These are phyloP conservation scores for Candida dajiaensis DNA, from an alignment of 805 yeast genomes.

Conservation along the genomic window DNA sequence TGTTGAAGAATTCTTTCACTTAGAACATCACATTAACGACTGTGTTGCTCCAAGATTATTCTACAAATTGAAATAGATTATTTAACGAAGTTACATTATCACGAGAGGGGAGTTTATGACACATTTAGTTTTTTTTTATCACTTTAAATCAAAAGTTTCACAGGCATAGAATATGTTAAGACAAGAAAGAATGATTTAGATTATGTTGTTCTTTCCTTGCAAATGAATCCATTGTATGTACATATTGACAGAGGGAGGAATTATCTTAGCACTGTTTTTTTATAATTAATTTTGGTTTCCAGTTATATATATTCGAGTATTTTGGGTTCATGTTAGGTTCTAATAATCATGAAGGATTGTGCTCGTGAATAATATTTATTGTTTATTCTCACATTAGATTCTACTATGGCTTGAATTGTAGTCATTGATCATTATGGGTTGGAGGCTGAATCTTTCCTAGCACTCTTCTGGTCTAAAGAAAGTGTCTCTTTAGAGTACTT, in stretches of 20 bases:
- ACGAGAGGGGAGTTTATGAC: not conserved
- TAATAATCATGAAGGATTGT: not conserved
- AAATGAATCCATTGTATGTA: not conserved
- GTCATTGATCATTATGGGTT: not conserved
- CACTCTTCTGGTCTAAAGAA: too few relatives aligned
- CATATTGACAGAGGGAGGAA: not conserved
- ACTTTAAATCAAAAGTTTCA: not conserved
- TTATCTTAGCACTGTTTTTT: not conserved
- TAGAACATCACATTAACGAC: conserved; percentile 88
- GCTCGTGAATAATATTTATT: not conserved
- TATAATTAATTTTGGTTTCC: not conserved
- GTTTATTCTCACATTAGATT: not conserved
- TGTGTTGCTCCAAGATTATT: conserved; percentile 89
- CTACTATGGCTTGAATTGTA: not conserved
- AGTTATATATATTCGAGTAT: not conserved
- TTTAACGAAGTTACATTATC: not conserved
- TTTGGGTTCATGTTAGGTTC: not conserved
- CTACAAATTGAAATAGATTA: conserved; percentile 66
- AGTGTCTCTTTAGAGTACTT: too few relatives aligned
- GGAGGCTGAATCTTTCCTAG: too few relatives aligned
- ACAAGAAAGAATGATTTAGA: not conserved
- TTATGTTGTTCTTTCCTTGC: conserved; percentile 1
- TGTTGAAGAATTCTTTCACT: conserved; percentile 96
- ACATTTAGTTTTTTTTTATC: not conserved
- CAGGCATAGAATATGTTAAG: not conserved